Evolutionary conservation across 768 basidiomycete species (phyloP).

Genomic region (Lentinula sp.): DNA sequence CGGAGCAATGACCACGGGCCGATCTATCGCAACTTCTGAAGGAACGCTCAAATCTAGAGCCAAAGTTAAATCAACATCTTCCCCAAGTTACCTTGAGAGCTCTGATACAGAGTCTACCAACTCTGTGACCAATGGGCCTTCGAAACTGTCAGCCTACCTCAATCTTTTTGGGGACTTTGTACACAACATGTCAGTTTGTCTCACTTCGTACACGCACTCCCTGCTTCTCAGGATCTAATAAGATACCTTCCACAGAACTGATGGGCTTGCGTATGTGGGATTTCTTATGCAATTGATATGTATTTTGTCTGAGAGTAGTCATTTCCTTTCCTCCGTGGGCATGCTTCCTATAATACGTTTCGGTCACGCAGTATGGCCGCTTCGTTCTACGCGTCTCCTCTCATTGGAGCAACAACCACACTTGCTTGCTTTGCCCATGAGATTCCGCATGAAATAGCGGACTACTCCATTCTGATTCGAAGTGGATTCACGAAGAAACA

Average conservation of each 20-base stretch:
- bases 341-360: neutral
- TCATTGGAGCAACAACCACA: slow-evolving; percentile 93
- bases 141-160: slow-evolving; percentile 86
- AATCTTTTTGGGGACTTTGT: slow-evolving; percentile 93
- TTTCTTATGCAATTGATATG: neutral
- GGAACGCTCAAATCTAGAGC: slow-evolving; percentile 33
- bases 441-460: slow-evolving; percentile 96
- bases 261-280: slow-evolving; percentile 77
- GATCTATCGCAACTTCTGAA: slow-evolving; percentile 29
- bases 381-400: slow-evolving; percentile 93
- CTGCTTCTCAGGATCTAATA: slow-evolving; percentile 10
- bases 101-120: slow-evolving; percentile 11
- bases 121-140: slow-evolving; percentile 42
- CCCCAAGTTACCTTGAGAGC: neutral
- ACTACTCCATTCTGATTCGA: slow-evolving; percentile 88
- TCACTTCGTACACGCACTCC: slow-evolving; percentile 7
- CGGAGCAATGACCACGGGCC: slow-evolving; percentile 40
- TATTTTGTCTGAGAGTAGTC: neutral
- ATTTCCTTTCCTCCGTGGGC: neutral
- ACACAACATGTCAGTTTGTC: slow-evolving; percentile 73
- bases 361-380: slow-evolving; percentile 69
- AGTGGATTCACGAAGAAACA: slow-evolving; percentile 88
- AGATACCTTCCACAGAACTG: slow-evolving; percentile 49
- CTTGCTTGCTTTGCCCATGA: slow-evolving; percentile 93
- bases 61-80: slow-evolving; percentile 24